Evolutionary conservation across 371 early-diverging fungal species (phyloP), one percentile per base, ranked within the genome.

Genomic region (Syncephalastrum monosporum): DNA sequence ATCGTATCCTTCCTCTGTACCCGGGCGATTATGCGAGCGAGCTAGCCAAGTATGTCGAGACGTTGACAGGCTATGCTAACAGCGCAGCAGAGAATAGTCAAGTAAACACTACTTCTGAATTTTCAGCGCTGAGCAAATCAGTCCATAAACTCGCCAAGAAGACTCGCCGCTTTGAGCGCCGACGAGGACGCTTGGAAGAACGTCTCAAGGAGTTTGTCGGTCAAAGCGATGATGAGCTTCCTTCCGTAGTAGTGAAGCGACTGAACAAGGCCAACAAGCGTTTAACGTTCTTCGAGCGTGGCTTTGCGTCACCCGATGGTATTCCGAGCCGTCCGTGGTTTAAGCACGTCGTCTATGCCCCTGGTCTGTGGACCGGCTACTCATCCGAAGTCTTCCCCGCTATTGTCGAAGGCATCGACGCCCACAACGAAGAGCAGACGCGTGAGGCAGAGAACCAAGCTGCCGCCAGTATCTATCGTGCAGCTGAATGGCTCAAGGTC

Each of bases 281-380:
- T 6, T 56, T 79, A 7, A 64, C 67, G 2, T 55, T 55, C 19
- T 79, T 85, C 50, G 87, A 87, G 56, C 72, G 82, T 21, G 75
- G 72, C 1, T 79, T 88, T 53, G 53, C 84, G 27, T 81, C 82
- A 23, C 69, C 75, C 5, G 71, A 82, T 47, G 87, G 88, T 41
- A 75, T 85, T 8, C 68, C 68, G 4, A 76, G 77, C 1, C 81
- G 86, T 27, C 61, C 69, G 17, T 88, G 87, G 86, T 86, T 76
- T 61, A 82, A 83, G 50, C 88, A 87, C 48, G 72, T 80, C 6
- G 64, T 87, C 1, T 76, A 79, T 50, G 79, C 84, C 1, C 87
- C 88, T 5, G 81, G 81, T 3, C 59, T 77, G 7, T 82, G 82
- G 82, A 68, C 75, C 4, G 85, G 81, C n/a, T 81, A 85, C 42